Conservation (phyloP, 345 rosid species). For the Excoecaria cochinchinensis region DNA sequence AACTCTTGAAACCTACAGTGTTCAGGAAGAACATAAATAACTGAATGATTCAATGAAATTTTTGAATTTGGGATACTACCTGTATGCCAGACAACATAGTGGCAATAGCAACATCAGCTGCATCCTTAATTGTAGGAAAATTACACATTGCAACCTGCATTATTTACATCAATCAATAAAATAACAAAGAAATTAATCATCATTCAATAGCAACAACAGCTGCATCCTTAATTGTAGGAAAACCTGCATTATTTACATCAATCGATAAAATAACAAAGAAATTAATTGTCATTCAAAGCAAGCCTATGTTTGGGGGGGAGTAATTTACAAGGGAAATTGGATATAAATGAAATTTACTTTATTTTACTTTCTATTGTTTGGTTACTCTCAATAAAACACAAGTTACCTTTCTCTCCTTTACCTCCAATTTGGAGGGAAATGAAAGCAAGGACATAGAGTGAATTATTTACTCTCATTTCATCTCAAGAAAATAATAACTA, state of each 20-base stretch:
- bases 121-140: slow-evolving; percentile 89
- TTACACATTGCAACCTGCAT: slow-evolving; percentile 92
- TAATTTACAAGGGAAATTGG: too few relatives aligned
- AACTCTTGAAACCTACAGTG: slow-evolving; percentile 73
- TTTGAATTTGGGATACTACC: slow-evolving; percentile 40
- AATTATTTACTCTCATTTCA: too few relatives aligned
- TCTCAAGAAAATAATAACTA: background rate
- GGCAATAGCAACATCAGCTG: slow-evolving; percentile 95
- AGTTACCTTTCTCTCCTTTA: too few relatives aligned
- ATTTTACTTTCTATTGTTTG: too few relatives aligned
- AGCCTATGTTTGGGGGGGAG: too few relatives aligned
- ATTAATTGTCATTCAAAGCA: background rate
- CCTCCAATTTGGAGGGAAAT: too few relatives aligned
- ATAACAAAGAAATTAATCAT: background rate
- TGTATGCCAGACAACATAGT: slow-evolving; percentile 83
- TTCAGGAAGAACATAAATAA: slow-evolving; percentile 20
- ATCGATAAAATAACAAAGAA: background rate
- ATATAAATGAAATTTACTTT: too few relatives aligned
- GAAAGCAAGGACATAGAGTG: too few relatives aligned
- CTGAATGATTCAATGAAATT: slow-evolving; percentile 13
- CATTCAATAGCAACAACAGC: slow-evolving; percentile 86
- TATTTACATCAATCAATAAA: slow-evolving; percentile 10
- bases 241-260: slow-evolving; percentile 56
- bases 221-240: slow-evolving; percentile 88
- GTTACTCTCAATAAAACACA: too few relatives aligned